These are phyloP conservation scores for Pistacia integerrima DNA, from an alignment of 345 rosid genomes.

Conservation along the genomic window DNA sequence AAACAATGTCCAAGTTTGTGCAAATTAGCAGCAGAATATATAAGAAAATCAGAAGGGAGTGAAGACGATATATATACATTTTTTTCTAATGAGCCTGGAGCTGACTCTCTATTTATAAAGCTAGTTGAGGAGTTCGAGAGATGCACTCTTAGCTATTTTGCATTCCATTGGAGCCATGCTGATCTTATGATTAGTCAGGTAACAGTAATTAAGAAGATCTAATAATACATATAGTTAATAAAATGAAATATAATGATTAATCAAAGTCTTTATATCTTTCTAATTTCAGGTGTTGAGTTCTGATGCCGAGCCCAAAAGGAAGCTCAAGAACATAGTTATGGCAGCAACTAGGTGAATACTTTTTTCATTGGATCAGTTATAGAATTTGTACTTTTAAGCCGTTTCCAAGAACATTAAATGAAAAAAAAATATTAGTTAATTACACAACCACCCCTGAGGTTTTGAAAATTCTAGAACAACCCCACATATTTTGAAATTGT, in stretches of 20 bases:
- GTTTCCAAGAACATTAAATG: too few species aligned
- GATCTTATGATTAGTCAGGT: conserved; percentile 83
- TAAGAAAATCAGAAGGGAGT: conserved; percentile 60
- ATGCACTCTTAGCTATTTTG: conserved; percentile 90
- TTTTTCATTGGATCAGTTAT: not conserved
- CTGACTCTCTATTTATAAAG: conserved; percentile 73
- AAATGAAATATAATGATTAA: too few species aligned
- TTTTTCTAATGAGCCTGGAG: conserved; percentile 59
- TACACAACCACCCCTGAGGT: too few species aligned
- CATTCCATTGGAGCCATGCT: conserved; percentile 80
- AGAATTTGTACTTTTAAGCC: too few species aligned
- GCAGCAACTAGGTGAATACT: conserved; percentile 74
- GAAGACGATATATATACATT: conserved; percentile 74
- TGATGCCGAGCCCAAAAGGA: conserved; percentile 71
- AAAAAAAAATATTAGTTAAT: too few species aligned
- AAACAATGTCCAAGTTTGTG: conserved; percentile 80
- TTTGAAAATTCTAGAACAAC: too few species aligned
- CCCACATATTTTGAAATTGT: too few species aligned
- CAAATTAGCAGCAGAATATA: conserved; percentile 84
- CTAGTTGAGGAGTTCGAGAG: conserved; percentile 93
- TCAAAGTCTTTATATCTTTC: not conserved
- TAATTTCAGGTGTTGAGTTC: conserved; percentile 58
- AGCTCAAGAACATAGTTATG: conserved; percentile 74
- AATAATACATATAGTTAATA: not conserved
- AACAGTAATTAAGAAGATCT: conserved; percentile 35